Conservation (phyloP, 2,329 filamentous ascomycete species). For the Clonostachys rhizophaga region DNA sequence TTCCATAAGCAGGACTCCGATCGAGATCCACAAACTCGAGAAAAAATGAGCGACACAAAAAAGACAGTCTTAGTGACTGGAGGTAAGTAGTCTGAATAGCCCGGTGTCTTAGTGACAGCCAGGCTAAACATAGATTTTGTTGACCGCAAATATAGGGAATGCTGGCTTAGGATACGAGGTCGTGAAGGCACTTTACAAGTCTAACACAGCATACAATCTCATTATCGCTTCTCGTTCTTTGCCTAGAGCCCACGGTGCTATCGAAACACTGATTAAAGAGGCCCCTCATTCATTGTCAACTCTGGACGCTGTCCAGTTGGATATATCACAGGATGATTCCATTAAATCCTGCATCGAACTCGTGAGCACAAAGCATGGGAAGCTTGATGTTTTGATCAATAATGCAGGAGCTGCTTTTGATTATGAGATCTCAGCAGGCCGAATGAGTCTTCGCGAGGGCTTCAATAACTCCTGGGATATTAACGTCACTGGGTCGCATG, state of each 20-base stretch:
- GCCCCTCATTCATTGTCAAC: background rate
- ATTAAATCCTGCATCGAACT: slow-evolving; percentile 7
- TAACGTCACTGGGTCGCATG: background rate
- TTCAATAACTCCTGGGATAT: background rate
- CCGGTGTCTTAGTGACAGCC: background rate
- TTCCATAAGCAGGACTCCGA: no score
- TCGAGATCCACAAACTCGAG: background rate
- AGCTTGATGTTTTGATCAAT: slow-evolving; percentile 17
- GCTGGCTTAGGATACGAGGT: slow-evolving; percentile 17
- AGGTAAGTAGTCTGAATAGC: background rate
- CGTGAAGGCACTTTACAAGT: slow-evolving; percentile 10
- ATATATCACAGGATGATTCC: slow-evolving; percentile 9
- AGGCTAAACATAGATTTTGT: background rate
- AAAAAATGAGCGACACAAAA: background rate
- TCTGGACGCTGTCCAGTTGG: slow-evolving; percentile 7
- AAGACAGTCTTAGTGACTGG: background rate
- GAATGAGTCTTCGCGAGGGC: background rate
- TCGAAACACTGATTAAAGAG: background rate
- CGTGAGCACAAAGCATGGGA: slow-evolving; percentile 7
- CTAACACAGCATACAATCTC: slow-evolving; percentile 11
- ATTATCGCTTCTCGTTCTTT: slow-evolving; percentile 15
- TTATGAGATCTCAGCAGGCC: background rate
- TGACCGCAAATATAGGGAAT: slow-evolving; percentile 5
- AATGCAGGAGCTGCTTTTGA: slow-evolving; percentile 15
- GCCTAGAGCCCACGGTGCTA: slow-evolving; percentile 12